Conservation (phyloP, 2,329 filamentous ascomycete species). For the Furcasterigmium furcatum region DNA sequence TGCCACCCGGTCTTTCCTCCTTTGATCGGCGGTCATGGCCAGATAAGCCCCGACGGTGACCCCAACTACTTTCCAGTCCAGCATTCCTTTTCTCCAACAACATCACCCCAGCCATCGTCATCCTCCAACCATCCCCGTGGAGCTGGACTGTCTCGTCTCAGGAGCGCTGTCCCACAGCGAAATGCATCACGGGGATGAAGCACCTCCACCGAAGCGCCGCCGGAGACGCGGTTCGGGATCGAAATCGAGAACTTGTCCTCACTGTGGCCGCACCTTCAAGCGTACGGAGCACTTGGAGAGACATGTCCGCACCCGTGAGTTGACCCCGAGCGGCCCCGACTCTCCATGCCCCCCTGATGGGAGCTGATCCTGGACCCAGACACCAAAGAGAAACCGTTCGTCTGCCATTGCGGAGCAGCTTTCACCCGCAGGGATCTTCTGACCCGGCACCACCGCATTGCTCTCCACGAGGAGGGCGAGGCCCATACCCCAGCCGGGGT, state of each 20-base stretch:
- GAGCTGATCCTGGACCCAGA: slow-evolving; percentile 21
- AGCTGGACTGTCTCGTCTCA: too few species aligned
- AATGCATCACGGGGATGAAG: slow-evolving; percentile 7
- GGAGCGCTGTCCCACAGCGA: slow-evolving; percentile 10
- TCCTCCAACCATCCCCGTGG: too few species aligned
- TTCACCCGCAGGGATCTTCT: slow-evolving; percentile 41
- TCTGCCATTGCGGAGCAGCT: slow-evolving; percentile 39
- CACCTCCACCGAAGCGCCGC: slow-evolving; percentile 14
- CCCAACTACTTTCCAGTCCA: slow-evolving; percentile 1
- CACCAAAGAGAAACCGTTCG: slow-evolving; percentile 44
- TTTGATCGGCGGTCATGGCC: too few species aligned
- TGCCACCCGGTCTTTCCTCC: too few species aligned
- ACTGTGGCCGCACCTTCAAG: slow-evolving; percentile 40
- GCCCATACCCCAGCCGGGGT: background rate
- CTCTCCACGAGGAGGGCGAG: slow-evolving; percentile 25
- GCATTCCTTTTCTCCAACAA: slow-evolving; percentile 7
- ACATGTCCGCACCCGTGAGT: slow-evolving; percentile 42
- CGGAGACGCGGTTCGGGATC: slow-evolving; percentile 13
- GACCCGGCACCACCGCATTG: slow-evolving; percentile 38
- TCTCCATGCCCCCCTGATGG: background rate
- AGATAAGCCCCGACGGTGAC: too few species aligned
- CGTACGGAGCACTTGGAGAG: slow-evolving; percentile 42
- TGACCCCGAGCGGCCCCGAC: background rate
- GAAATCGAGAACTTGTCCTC: slow-evolving; percentile 27
- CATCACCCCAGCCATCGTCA: too few species aligned